These are phyloP conservation scores for Colletotrichum eleusines DNA, from an alignment of 2,329 filamentous ascomycete genomes.

Conservation along the genomic window DNA sequence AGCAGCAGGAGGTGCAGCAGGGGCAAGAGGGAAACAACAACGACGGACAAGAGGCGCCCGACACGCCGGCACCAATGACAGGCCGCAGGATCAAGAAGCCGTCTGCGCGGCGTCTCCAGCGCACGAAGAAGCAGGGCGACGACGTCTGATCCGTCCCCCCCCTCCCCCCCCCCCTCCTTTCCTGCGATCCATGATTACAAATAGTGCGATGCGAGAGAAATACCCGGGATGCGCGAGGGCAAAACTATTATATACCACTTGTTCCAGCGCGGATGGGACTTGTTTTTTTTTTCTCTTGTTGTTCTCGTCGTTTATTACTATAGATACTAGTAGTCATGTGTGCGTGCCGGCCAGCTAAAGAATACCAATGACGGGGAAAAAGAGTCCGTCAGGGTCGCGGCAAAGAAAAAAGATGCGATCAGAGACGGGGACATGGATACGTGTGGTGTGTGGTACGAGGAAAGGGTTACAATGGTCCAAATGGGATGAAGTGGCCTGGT, in stretches of 20 bases:
- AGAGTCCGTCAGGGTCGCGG: background rate
- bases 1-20: background rate
- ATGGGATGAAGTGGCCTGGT: no score
- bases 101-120: background rate
- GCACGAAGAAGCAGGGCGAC: background rate
- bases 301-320: no score
- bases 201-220: no score
- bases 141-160: background rate
- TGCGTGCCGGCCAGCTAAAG: background rate
- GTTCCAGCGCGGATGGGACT: background rate
- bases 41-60: background rate
- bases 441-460: background rate
- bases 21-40: no score
- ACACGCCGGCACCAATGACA: background rate
- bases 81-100: background rate
- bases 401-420: background rate
- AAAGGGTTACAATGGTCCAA: no score
- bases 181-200: no score
- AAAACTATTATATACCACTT: no score
- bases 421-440: background rate
- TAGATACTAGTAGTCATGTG: background rate
- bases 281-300: background rate
- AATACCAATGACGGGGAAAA: background rate
- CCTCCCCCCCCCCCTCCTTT: background rate
- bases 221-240: no score